These are phyloP conservation scores for Polyrhizophydium stewartii DNA, from an alignment of 371 early-diverging fungal species.

Conservation along the genomic window DNA sequence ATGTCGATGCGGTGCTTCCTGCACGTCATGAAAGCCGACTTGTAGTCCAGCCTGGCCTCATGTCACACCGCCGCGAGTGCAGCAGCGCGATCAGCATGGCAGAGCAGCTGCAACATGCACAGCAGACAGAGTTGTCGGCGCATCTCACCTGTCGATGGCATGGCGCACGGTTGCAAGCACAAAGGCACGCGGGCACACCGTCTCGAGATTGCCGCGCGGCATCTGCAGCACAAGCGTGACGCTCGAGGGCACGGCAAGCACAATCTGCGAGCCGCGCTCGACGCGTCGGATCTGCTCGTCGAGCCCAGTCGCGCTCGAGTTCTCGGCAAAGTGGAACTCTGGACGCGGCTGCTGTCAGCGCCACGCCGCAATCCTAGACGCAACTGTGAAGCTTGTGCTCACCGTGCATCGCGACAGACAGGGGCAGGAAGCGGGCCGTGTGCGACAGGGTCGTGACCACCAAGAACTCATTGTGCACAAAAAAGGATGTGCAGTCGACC, in stretches of 20 bases:
- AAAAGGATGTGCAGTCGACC: conserved; percentile 81
- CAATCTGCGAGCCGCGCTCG: conserved; percentile 87
- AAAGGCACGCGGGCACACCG: conserved; percentile 89
- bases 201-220: conserved; percentile 72
- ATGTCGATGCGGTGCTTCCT: conserved; percentile 90
- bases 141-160: conserved; percentile 54
- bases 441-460: conserved; percentile 85
- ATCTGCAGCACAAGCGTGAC: conserved; percentile 75
- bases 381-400: no score
- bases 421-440: conserved; percentile 62
- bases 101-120: no score
- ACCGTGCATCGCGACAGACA: background rate
- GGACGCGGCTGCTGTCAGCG: background rate
- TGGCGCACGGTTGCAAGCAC: conserved; percentile 78
- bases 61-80: background rate
- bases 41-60: conserved; percentile 58
- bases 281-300: conserved; percentile 78
- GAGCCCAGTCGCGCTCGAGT: conserved; percentile 9
- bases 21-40: conserved; percentile 78
- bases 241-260: conserved; percentile 66
- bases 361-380: no score
- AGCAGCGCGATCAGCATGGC: background rate
- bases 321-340: conserved; percentile 8
- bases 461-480: conserved; percentile 74
- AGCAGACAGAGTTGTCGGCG: no score